Conservation (phyloP, 768 basidiomycete species). For the Vishniacozyma victoriae region DNA sequence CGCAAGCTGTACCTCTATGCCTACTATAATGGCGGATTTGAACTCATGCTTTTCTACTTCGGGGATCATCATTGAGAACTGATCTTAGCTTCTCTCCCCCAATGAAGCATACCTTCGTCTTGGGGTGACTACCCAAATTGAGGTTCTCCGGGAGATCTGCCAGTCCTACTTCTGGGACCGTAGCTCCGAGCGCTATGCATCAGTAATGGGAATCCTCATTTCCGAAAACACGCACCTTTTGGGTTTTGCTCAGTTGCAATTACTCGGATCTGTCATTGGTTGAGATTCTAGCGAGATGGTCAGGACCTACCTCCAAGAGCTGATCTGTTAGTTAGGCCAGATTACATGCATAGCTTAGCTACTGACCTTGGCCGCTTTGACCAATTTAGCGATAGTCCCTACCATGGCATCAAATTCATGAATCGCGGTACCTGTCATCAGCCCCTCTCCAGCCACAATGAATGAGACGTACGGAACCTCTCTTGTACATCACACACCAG, state of each 20-base stretch:
- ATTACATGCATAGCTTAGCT: too few relatives aligned
- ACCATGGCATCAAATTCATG: slow-evolving; percentile 68
- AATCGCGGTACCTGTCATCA: slow-evolving; percentile 50
- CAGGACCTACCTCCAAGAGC: slow-evolving; percentile 8
- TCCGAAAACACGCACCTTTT: slow-evolving; percentile 54
- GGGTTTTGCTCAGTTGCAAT: slow-evolving; percentile 81
- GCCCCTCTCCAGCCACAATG: slow-evolving; percentile 23
- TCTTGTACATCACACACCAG: slow-evolving; percentile 80
- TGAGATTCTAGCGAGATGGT: neutral
- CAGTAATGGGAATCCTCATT: neutral
- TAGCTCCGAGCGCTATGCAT: slow-evolving; percentile 60
- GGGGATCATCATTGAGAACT: slow-evolving; percentile 78
- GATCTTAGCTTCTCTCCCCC: neutral
- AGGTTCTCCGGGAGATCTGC: slow-evolving; percentile 45
- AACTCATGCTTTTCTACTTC: slow-evolving; percentile 57
- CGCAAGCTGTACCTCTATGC: slow-evolving; percentile 66
- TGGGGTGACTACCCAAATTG: slow-evolving; percentile 53
- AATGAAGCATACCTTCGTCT: slow-evolving; percentile 50
- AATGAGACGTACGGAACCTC: slow-evolving; percentile 57
- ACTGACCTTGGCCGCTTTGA: slow-evolving; percentile 65
- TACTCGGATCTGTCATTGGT: slow-evolving; percentile 55
- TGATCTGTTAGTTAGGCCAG: neutral
- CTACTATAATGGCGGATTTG: slow-evolving; percentile 67
- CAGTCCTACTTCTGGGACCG: slow-evolving; percentile 56
- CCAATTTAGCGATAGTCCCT: slow-evolving; percentile 65